Evolutionary conservation across 2,329 filamentous ascomycete species (phyloP).

Genomic region (Pestalotiopsis sp.): DNA sequence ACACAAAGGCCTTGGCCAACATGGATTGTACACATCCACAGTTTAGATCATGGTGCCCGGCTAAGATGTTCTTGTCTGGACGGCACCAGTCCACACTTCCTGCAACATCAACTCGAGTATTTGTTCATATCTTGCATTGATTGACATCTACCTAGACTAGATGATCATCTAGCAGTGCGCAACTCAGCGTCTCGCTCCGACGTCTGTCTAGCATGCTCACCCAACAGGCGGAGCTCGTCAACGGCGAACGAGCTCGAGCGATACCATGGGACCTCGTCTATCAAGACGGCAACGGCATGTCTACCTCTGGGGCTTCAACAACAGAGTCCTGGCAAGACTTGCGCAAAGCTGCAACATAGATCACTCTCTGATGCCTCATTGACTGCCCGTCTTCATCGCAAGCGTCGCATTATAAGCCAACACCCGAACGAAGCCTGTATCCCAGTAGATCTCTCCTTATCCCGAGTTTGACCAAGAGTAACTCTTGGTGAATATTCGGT

Average conservation of each 20-base stretch:
- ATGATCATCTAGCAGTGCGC: neutral
- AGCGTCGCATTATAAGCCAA: neutral
- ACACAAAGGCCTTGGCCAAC: too few relatives aligned
- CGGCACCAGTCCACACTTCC: neutral
- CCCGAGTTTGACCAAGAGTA: neutral
- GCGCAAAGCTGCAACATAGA: too few relatives aligned
- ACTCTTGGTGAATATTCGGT: neutral
- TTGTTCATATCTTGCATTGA: neutral
- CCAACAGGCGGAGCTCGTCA: neutral
- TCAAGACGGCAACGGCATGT: neutral
- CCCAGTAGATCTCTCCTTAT: neutral
- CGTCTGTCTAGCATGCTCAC: neutral
- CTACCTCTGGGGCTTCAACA: neutral
- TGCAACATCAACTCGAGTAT: neutral
- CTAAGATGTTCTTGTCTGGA: too few relatives aligned
- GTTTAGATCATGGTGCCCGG: too few relatives aligned
- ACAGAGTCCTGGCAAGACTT: neutral
- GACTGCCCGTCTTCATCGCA: neutral
- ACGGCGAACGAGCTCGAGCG: neutral
- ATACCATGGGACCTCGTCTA: neutral
- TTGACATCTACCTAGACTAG: neutral
- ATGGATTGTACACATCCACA: too few relatives aligned
- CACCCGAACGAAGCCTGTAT: neutral
- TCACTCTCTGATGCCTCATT: neutral
- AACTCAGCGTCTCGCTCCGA: neutral